These are phyloP conservation scores for Neofusicoccum kwambonambiense DNA, from an alignment of 2,329 filamentous ascomycete species.

Conservation along the genomic window DNA sequence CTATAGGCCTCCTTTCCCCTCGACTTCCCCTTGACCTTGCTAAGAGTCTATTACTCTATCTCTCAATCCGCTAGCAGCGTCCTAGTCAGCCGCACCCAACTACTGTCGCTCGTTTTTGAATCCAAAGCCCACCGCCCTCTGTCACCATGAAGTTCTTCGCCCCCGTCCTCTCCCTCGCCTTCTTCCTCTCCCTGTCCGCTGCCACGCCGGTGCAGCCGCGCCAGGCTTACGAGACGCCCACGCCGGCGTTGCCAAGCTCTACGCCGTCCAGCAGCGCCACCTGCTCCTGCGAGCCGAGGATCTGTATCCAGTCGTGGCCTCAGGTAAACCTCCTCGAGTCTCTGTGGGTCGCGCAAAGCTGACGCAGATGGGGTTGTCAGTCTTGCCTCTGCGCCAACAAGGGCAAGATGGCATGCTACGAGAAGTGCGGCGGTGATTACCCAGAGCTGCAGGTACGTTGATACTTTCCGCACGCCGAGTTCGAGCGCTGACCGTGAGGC, in stretches of 20 bases:
- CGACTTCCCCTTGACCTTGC: not conserved
- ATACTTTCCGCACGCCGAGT: not conserved
- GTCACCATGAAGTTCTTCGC: conserved; percentile 12
- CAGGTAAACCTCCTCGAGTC: not conserved
- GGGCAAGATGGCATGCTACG: conserved; percentile 14
- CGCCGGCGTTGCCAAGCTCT: not conserved
- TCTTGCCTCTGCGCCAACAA: conserved; percentile 15
- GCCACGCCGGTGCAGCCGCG: not conserved
- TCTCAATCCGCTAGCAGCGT: not conserved
- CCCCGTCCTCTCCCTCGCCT: not conserved
- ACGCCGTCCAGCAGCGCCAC: conserved; percentile 3
- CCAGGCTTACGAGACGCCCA: not conserved
- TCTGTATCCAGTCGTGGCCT: conserved; percentile 17
- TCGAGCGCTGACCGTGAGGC: not conserved
- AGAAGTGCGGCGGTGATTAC: conserved; percentile 17
- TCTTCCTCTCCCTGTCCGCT: not conserved
- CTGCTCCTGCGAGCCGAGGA: conserved; percentile 15
- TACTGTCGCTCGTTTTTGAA: not conserved
- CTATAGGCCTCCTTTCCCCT: not conserved
- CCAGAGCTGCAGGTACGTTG: conserved; percentile 9
- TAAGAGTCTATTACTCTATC: not conserved
- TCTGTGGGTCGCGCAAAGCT: not conserved
- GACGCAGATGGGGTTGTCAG: not conserved
- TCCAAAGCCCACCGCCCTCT: not conserved
- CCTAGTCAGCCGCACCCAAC: not conserved